These are phyloP conservation scores for Kodamaea nitidulidarum DNA, from an alignment of 805 yeast species.

Conservation along the genomic window DNA sequence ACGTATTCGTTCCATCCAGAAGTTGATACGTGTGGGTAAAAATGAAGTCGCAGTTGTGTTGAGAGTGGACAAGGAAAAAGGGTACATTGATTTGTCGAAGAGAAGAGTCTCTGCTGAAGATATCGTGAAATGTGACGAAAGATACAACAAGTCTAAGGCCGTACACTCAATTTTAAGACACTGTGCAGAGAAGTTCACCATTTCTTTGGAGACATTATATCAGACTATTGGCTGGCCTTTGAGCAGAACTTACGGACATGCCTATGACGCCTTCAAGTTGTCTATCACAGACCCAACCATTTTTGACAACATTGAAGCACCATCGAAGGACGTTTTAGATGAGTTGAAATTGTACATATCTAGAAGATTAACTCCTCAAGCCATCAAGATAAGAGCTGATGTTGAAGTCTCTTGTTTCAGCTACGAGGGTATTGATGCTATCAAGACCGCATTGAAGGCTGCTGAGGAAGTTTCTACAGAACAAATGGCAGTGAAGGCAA, in stretches of 20 bases:
- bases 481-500: slow-evolving; percentile 83
- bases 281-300: slow-evolving; percentile 89
- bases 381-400: slow-evolving; percentile 97
- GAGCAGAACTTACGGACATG: slow-evolving; percentile 92
- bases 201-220: slow-evolving; percentile 81
- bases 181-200: slow-evolving; percentile 93
- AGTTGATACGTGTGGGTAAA: slow-evolving; percentile 95
- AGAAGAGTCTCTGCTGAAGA: slow-evolving; percentile 98
- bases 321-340: slow-evolving; percentile 68
- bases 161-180: slow-evolving; percentile 98
- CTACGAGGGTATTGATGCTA: slow-evolving; percentile 97
- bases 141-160: slow-evolving; percentile 93
- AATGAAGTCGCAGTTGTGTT: slow-evolving; percentile 97
- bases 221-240: slow-evolving; percentile 95
- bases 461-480: slow-evolving; percentile 86
- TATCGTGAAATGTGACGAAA: slow-evolving; percentile 94
- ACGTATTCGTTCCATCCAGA: slow-evolving; percentile 97
- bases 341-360: slow-evolving; percentile 86
- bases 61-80: slow-evolving; percentile 98
- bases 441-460: slow-evolving; percentile 78
- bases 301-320: slow-evolving; percentile 74
- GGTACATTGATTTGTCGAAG: slow-evolving; percentile 94
- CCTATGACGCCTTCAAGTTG: slow-evolving; percentile 94
- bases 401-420: slow-evolving; percentile 95
- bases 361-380: slow-evolving; percentile 95